These are phyloP conservation scores for Podaxis pistillaris DNA, from an alignment of 768 basidiomycete genomes.

Conservation along the genomic window DNA sequence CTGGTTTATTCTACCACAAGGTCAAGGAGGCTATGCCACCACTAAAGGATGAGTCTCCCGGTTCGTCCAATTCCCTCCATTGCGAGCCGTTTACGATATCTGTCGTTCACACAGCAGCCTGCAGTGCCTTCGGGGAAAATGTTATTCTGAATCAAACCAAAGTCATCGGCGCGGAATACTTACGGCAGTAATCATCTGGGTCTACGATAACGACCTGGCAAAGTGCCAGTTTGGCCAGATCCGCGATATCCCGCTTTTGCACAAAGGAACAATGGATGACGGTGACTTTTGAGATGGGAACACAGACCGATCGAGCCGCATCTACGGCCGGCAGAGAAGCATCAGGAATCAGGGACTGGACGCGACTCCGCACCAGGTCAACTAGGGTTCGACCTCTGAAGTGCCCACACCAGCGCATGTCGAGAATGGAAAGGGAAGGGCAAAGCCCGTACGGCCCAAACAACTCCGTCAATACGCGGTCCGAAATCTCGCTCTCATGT, in stretches of 20 bases:
- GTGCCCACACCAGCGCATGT: conserved; percentile 60
- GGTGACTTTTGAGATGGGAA: conserved; percentile 42
- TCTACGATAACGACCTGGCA: conserved; percentile 45
- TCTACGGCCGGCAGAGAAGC: background rate
- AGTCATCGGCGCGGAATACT: conserved; percentile 24
- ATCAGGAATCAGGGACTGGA: background rate
- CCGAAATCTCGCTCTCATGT: conserved; percentile 58
- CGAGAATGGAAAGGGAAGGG: conserved; percentile 45
- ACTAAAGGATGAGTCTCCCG: conserved; percentile 19
- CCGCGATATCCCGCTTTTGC: conserved; percentile 50
- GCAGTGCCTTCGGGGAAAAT: conserved; percentile 30
- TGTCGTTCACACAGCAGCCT: conserved; percentile 54
- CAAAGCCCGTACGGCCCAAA: conserved; percentile 40
- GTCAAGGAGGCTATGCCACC: background rate
- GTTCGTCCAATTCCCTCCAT: conserved; percentile 18
- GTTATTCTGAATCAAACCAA: conserved; percentile 5
- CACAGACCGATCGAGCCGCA: conserved; percentile 9
- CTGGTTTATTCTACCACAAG: background rate
- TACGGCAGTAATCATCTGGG: conserved; percentile 53
- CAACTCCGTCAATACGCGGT: conserved; percentile 38
- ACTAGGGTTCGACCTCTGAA: conserved; percentile 51
- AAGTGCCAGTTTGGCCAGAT: conserved; percentile 42
- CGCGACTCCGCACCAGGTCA: conserved; percentile 43
- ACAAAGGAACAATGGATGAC: conserved; percentile 60
- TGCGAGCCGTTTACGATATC: conserved; percentile 52